These are phyloP conservation scores for Seminavis robusta DNA, from an alignment of 108 stramenopile species.

Conservation along the genomic window DNA sequence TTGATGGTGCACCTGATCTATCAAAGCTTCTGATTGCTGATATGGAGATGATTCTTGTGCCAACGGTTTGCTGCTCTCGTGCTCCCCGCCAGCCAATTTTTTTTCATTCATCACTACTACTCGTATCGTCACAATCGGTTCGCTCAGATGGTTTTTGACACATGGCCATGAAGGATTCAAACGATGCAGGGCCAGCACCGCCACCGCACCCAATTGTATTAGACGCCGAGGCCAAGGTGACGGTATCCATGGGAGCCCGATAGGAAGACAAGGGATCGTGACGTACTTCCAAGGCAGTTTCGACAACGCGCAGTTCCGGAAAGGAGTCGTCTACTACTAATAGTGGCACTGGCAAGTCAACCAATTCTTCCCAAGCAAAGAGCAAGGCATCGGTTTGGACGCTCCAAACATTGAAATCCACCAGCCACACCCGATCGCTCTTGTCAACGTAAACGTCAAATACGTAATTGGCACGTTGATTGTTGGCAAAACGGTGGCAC, in stretches of 20 bases:
- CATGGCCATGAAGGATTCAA: conserved; percentile 72
- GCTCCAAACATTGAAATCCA: conserved; percentile 90
- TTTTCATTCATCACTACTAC: too few species aligned
- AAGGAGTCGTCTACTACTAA: too few species aligned
- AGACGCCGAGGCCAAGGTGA: conserved; percentile 46
- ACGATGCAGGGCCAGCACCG: conserved; percentile 28
- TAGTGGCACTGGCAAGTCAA: conserved; percentile 21
- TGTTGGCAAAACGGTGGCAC: conserved; percentile 32
- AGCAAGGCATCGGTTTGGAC: conserved; percentile 66
- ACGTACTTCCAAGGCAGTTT: conserved; percentile 61
- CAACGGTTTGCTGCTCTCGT: too few species aligned
- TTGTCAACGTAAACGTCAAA: conserved; percentile 84
- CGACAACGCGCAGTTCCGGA: conserved; percentile 62
- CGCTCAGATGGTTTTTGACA: conserved; percentile 60
- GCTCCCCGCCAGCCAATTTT: too few species aligned
- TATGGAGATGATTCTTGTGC: too few species aligned
- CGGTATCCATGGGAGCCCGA: conserved; percentile 83
- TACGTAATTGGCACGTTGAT: conserved; percentile 43
- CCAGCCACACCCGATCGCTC: conserved; percentile 73
- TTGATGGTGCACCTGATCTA: too few species aligned
- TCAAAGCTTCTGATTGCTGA: too few species aligned
- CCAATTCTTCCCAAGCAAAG: conserved; percentile 78
- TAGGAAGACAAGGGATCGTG: conserved; percentile 74
- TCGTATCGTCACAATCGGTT: conserved; percentile 3
- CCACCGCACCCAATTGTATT: background rate